phyloP scores from a whole-genome alignment of 305 asterid species.

The Fraxinus baroniana region DNA sequence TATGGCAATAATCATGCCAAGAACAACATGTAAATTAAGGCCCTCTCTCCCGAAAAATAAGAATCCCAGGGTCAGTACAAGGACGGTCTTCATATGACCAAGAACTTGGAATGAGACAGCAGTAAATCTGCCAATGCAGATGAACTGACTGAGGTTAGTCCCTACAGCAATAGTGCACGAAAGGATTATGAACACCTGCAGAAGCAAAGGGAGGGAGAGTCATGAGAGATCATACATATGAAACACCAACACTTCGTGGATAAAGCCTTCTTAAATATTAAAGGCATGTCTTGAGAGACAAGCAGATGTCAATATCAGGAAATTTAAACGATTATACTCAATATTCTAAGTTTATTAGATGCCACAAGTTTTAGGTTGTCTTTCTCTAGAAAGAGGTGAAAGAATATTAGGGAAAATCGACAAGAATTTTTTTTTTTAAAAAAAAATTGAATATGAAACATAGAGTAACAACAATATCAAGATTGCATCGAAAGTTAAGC shows the following conservation, averaged over 20 bases:
- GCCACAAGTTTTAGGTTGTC: background rate
- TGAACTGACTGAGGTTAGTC: slow-evolving; percentile 83
- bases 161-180: slow-evolving; percentile 84
- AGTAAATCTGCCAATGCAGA: slow-evolving; percentile 88
- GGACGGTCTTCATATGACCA: slow-evolving; percentile 87
- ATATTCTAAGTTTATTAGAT: background rate
- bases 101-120: slow-evolving; percentile 87
- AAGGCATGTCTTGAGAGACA: background rate
- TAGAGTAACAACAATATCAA: background rate
- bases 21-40: slow-evolving; percentile 65
- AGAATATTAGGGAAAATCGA: background rate
- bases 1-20: slow-evolving; percentile 80
- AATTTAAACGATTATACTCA: background rate
- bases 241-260: background rate
- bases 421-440: background rate
- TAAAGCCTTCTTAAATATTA: background rate
- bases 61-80: slow-evolving; percentile 72
- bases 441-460: background rate
- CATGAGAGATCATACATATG: background rate
- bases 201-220: background rate
- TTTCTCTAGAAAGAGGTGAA: background rate
- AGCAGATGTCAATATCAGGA: background rate
- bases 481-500: background rate
- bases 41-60: slow-evolving; percentile 73
- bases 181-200: slow-evolving; percentile 56